Evolutionary conservation across 805 yeast species (phyloP).

Genomic region (Candida chauliodis): DNA sequence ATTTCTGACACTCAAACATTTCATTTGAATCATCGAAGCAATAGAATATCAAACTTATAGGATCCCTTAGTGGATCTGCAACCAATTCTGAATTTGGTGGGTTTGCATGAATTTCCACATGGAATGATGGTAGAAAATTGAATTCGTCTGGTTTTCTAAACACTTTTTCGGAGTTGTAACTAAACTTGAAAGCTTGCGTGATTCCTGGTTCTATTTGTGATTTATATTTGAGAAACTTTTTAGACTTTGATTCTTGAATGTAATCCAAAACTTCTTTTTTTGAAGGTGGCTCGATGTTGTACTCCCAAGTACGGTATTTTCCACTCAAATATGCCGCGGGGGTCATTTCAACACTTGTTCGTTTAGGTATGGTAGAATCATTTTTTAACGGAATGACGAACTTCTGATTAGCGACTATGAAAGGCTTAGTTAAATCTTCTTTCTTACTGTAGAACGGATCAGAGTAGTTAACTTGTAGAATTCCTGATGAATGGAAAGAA

Average conservation of each 20-base stretch:
- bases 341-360: constrained; percentile 1
- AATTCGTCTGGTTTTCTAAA: constrained; percentile 36
- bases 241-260: constrained; percentile 16
- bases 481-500: constrained; percentile 41
- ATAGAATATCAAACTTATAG: constrained; percentile 62
- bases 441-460: constrained; percentile 63
- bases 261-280: constrained; percentile 34
- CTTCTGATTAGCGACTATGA: constrained; percentile 65
- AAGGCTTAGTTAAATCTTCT: constrained; percentile 51
- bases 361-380: constrained; percentile 3
- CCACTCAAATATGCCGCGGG: not conserved
- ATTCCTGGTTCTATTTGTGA: constrained; percentile 54
- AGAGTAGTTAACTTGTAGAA: constrained; percentile 49
- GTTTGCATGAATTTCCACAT: constrained; percentile 65
- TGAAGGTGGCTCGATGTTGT: constrained; percentile 47
- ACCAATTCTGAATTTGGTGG: constrained; percentile 38
- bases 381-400: constrained; percentile 39
- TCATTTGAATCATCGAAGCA: constrained; percentile 40
- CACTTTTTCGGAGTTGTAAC: constrained; percentile 31
- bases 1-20: constrained; percentile 12
- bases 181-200: constrained; percentile 40
- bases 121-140: constrained; percentile 52
- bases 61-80: constrained; percentile 51
- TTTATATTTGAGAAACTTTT: constrained; percentile 15
- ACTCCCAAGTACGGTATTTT: constrained; percentile 38